phyloP scores from a whole-genome alignment of 495 filamentous ascomycete genomes.

The Parachaetomium inaequale region DNA sequence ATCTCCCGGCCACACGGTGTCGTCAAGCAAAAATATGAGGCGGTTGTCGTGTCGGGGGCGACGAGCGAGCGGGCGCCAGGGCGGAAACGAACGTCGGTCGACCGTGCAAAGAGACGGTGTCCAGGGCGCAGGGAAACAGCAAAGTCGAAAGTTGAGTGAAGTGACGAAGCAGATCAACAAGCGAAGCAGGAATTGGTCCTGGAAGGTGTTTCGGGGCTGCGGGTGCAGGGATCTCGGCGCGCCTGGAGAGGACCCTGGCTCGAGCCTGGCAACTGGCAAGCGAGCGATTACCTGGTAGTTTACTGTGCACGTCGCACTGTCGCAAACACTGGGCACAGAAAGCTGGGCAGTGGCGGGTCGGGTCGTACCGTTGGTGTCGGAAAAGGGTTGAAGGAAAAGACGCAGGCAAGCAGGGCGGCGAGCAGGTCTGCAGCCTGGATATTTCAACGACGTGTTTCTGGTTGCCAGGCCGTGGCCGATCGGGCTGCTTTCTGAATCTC shows the following conservation, averaged over 20 bases:
- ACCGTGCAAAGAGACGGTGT: not conserved
- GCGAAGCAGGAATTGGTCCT: not conserved
- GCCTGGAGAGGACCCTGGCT: conserved; percentile 2
- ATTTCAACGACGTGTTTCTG: not conserved
- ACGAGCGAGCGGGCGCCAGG: not conserved
- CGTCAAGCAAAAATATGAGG: not conserved
- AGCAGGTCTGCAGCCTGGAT: not conserved
- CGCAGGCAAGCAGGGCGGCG: not conserved
- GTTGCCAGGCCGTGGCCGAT: conserved; percentile 6
- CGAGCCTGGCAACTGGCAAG: not conserved
- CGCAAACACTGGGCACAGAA: not conserved
- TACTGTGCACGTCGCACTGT: not conserved
- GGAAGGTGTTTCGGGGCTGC: conserved; percentile 18
- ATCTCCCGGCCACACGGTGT: conserved; percentile 1
- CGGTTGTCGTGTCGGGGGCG: not conserved
- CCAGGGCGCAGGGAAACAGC: not conserved
- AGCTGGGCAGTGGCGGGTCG: not conserved
- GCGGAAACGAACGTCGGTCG: not conserved
- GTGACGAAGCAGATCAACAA: not conserved
- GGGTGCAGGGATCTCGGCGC: conserved; percentile 20
- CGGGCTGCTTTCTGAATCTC: not conserved
- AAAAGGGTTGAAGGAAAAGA: not conserved
- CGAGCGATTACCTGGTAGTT: not conserved
- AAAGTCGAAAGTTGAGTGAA: not conserved
- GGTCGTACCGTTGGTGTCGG: not conserved